Conservation (phyloP, 129 eudicot species). For the Mikania micrantha region DNA sequence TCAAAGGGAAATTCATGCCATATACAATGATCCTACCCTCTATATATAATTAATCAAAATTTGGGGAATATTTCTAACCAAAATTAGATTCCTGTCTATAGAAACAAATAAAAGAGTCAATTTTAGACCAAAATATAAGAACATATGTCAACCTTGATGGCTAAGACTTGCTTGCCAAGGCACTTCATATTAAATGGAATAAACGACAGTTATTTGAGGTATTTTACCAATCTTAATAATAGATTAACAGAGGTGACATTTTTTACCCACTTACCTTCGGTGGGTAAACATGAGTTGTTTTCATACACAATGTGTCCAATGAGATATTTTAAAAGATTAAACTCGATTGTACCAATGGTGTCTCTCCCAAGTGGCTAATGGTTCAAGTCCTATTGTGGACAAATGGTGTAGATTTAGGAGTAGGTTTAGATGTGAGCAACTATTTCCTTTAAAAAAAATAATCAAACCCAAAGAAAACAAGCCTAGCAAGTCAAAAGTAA, state of each 20-base stretch:
- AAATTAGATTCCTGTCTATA: not conserved
- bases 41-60: no score
- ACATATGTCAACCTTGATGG: not conserved
- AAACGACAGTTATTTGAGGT: not conserved
- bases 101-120: no score
- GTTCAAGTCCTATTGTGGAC: no score
- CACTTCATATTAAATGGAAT: no score
- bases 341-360: no score
- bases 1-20: not conserved
- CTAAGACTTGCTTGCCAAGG: not conserved
- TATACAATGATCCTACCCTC: not conserved
- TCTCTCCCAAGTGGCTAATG: no score
- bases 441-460: no score
- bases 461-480: not conserved
- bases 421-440: no score
- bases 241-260: not conserved
- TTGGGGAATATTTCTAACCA: not conserved
- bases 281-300: not conserved
- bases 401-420: no score
- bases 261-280: not conserved
- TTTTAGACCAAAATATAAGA: not conserved
- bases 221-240: not conserved
- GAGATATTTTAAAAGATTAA: not conserved
- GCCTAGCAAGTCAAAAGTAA: not conserved
- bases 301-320: not conserved